phyloP scores from a whole-genome alignment of 108 stramenopile genomes.

The Epithemia pelagica region DNA sequence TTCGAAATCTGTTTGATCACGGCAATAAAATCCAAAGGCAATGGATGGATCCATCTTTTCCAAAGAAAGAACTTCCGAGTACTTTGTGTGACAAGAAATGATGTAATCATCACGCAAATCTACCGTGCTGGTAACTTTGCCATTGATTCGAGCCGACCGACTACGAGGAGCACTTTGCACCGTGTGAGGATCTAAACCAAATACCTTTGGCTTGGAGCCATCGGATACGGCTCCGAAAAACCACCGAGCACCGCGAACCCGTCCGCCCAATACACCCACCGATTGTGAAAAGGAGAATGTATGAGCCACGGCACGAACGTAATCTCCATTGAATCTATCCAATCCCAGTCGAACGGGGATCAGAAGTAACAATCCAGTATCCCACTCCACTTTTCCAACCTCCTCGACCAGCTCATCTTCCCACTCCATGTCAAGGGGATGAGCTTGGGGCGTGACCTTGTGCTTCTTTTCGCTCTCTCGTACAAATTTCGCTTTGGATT shows the following conservation, averaged over 20 bases:
- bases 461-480: conserved; percentile 11
- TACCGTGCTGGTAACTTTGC: conserved; percentile 16
- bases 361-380: conserved; percentile 59
- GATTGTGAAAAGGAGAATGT: conserved; percentile 68
- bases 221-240: conserved; percentile 77
- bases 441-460: conserved; percentile 11
- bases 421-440: conserved; percentile 18
- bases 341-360: conserved; percentile 76
- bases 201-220: conserved; percentile 46
- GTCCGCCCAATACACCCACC: conserved; percentile 84
- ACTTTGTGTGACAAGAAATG: conserved; percentile 56
- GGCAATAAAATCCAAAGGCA: conserved; percentile 83
- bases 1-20: conserved; percentile 51
- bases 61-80: conserved; percentile 47
- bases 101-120: conserved; percentile 61
- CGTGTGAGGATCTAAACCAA: conserved; percentile 86
- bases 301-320: conserved; percentile 42
- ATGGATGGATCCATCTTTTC: conserved; percentile 78
- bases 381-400: conserved; percentile 38
- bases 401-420: conserved; percentile 8
- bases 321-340: conserved; percentile 47
- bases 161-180: conserved; percentile 66
- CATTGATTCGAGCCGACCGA: conserved; percentile 16
- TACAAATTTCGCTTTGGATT: conserved; percentile 11
- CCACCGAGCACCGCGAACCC: conserved; percentile 82